A percentile compares a stretch with the other conserved stretches of the same genome.
Evolutionary conservation across 495 filamentous ascomycete species (phyloP).

Genomic region (Xylaria acuta): DNA sequence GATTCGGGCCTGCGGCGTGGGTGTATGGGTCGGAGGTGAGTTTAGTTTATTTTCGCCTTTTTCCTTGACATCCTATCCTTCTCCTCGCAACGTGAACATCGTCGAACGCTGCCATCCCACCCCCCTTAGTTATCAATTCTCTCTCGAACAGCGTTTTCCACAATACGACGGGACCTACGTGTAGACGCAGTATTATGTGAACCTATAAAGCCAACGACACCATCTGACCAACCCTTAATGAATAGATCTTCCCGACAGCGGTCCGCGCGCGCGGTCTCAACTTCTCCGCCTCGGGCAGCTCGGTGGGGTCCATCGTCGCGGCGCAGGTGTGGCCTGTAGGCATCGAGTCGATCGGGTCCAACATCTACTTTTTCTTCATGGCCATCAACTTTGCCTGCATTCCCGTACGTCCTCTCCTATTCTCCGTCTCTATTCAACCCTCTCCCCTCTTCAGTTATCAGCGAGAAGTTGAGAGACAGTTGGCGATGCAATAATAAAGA

Average conservation of each 20-base stretch:
- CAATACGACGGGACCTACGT: too few species aligned
- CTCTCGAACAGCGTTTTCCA: too few species aligned
- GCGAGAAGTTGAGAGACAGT: background rate
- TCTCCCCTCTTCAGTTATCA: too few species aligned
- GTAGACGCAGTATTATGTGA: too few species aligned
- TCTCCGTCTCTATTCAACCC: background rate
- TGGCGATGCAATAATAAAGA: too few species aligned
- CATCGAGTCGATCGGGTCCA: conserved; percentile 58
- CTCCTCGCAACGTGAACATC: too few species aligned
- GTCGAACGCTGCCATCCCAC: too few species aligned
- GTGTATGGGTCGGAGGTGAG: conserved; percentile 63
- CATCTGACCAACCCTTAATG: background rate
- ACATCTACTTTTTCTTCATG: conserved; percentile 67
- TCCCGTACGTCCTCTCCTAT: conserved; percentile 39
- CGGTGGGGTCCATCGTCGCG: conserved; percentile 58
- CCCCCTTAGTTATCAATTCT: too few species aligned
- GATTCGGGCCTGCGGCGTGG: conserved; percentile 63
- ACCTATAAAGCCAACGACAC: too few species aligned
- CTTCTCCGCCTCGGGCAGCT: conserved; percentile 55
- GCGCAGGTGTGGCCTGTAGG: conserved; percentile 61
- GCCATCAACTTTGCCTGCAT: conserved; percentile 58
- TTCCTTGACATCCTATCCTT: too few species aligned
- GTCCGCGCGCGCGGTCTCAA: conserved; percentile 59
- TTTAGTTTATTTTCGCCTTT: too few species aligned
- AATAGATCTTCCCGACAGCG: conserved; percentile 59